Evolutionary conservation across 164 flowering plant genomes (phyloP).

Genomic region (Umbellularia californica): DNA sequence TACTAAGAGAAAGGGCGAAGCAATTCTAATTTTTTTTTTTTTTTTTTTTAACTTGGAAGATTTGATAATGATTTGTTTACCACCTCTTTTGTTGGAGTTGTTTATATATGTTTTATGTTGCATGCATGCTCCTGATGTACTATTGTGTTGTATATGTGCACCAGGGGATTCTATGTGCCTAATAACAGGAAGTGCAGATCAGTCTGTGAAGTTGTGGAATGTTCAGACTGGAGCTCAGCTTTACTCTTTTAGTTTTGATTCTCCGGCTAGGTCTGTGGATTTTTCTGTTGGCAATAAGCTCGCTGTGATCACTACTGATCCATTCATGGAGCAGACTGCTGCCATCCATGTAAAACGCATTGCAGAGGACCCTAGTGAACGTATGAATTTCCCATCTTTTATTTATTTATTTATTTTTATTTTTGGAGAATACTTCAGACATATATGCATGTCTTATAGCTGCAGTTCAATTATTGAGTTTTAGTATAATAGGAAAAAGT

Average conservation of each 20-base stretch:
- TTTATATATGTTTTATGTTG: background rate
- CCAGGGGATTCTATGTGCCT: slow-evolving; percentile 70
- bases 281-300: slow-evolving; percentile 77
- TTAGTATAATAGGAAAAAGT: too few species aligned
- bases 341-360: slow-evolving; percentile 84
- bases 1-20: too few species aligned
- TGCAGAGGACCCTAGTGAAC: slow-evolving; percentile 56
- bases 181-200: slow-evolving; percentile 91
- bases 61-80: background rate
- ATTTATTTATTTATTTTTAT: too few species aligned
- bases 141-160: background rate
- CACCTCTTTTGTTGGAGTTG: background rate
- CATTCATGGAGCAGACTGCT: slow-evolving; percentile 76
- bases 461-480: too few species aligned
- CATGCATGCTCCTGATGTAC: background rate
- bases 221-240: slow-evolving; percentile 62
- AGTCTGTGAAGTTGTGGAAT: slow-evolving; percentile 78
- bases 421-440: too few species aligned
- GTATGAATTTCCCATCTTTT: slow-evolving; percentile 32
- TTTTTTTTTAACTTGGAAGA: background rate
- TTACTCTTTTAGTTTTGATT: slow-evolving; percentile 57
- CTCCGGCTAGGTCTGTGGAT: slow-evolving; percentile 81
- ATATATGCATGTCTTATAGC: too few species aligned
- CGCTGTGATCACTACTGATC: slow-evolving; percentile 84
- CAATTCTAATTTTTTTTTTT: too few species aligned